Base-by-base conservation (phyloP, 129 eudicot genomes). In the Tanacetum coccineum region DNA sequence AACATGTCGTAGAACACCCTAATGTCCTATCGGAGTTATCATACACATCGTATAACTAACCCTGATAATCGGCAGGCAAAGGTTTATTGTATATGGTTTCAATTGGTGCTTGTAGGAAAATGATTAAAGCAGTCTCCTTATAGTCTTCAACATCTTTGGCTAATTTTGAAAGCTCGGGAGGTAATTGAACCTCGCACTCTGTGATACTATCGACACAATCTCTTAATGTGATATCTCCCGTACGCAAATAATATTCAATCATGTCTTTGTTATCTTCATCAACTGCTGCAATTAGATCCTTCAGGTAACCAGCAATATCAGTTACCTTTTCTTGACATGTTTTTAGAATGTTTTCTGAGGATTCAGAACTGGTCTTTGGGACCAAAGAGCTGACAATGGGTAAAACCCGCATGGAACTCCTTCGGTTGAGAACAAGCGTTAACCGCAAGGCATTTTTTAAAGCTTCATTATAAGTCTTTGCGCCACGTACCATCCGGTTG, bases 81-180 rank as follows among this genome's bases (percentile, higher is more conserved):
- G 80, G 80, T 76, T 68, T 76, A 48, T 76, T 76, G 75, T 76
- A 76, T 69, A 76, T 60, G 12, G 75, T 60, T 64, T 76, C 80
- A 10, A 76, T 68, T 36, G 80, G 80, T n/a, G 80, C 80, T 68
- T 76, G 80, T 62, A 76, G 62, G 75, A 76, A 76, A 60, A 76
- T 61, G 66, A 68, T 67, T 65, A 76, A 68, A 62, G 80, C 42
- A 13, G 80, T 76, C 68, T 76, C 80, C 59, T 76, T 76, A 49
- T 42, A 76, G 25, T 76, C 74, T 62, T 76, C 80, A 13, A 76
- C 75, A 61, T 61, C 59, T 55, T 76, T 39, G 1, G 75, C 80
- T 56, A 76, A 11, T 66, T 52, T 42, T 9, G 70, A 52, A 52
- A 76, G 70, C 70, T 52, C 80, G 6, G 80, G 70, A 42, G 80